Base-by-base conservation (phyloP, 371 early-diverging fungal species). In the Mucor circinelloides region DNA sequence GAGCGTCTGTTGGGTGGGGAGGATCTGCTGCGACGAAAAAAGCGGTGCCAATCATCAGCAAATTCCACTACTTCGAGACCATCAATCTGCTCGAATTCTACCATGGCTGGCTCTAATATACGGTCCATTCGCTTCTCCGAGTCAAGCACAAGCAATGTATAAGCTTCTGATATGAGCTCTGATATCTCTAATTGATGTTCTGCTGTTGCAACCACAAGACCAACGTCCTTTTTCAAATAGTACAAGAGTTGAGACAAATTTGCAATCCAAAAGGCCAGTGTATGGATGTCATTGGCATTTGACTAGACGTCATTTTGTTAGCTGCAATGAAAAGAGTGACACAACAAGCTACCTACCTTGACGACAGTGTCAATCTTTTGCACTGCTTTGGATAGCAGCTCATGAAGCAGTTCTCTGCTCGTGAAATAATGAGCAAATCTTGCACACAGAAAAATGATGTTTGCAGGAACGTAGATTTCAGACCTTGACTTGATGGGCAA, bases 361-460 rank as follows among this genome's bases (percentile, higher is more conserved):
- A 90, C 76, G 6, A 83, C 81, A 9, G 65, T 32, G 7, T 86
- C 75, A 38, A 95, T 91, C n/a, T 82, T 79, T 1, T 77, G 74
- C 9, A 93, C 46, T 6, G 90, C 84, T 2, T 79, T 80, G 6
- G 75, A 80, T 9, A 95, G 74, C 7, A 96, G 82, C 36, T 76
- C 76, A 44, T 91, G 86, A 25, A 96, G 71, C 7, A 96, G 72
- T 21, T 94, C 95, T 2, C 83, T 75, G 42, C 85, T 82, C 30
- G 91, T 69, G 40, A 72, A 92, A 67, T 95, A 90, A 66, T 88
- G 90, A 10, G 96, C 95, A 82, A 91, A 98, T 56, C 98, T 81
- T 19, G 95, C 92, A 44, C 91, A 87, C 40, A 98, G 77, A 69
- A 95, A 95, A 9, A 97, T 72, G 57, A 96, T 86, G 65, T 93